These are phyloP conservation scores for Collybia sordida DNA, from an alignment of 768 basidiomycete genomes.

Conservation along the genomic window DNA sequence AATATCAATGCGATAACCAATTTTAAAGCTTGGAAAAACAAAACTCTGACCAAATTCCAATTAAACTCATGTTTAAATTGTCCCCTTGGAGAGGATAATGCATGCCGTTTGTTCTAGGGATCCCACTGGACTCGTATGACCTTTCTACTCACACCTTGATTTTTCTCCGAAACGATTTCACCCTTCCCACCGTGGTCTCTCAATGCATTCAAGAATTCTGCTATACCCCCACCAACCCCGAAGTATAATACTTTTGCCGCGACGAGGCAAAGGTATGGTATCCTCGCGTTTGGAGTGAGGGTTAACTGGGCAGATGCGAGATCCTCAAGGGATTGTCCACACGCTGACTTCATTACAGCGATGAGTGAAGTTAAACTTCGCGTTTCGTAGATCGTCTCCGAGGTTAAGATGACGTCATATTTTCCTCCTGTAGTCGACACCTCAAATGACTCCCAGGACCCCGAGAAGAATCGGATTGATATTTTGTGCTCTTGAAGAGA, in stretches of 20 bases:
- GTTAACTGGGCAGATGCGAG: background rate
- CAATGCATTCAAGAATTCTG: conserved; percentile 67
- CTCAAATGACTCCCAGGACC: conserved; percentile 72
- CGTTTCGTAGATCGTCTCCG: conserved; percentile 88
- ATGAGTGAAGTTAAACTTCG: conserved; percentile 65
- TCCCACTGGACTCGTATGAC: conserved; percentile 66
- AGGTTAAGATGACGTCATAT: conserved; percentile 80
- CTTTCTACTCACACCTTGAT: conserved; percentile 68
- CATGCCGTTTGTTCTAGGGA: background rate
- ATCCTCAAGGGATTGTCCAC: conserved; percentile 12
- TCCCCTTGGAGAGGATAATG: too few relatives aligned
- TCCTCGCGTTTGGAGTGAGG: background rate
- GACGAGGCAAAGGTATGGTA: conserved; percentile 58
- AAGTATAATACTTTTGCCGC: conserved; percentile 94
- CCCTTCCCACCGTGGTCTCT: conserved; percentile 43
- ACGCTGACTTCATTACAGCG: conserved; percentile 43
- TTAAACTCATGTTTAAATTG: too few relatives aligned
- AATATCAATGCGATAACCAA: too few relatives aligned
- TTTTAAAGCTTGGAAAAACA: too few relatives aligned
- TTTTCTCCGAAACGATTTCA: conserved; percentile 63
- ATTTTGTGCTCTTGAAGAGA: conserved; percentile 59
- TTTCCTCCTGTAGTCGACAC: conserved; percentile 25
- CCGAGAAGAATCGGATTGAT: conserved; percentile 72
- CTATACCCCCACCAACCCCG: conserved; percentile 88
- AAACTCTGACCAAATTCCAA: too few relatives aligned